A percentile compares a stretch with the other conserved stretches of the same genome.
phyloP scores from a whole-genome alignment of 495 filamentous ascomycete genomes.

The Penicillium steckii region DNA sequence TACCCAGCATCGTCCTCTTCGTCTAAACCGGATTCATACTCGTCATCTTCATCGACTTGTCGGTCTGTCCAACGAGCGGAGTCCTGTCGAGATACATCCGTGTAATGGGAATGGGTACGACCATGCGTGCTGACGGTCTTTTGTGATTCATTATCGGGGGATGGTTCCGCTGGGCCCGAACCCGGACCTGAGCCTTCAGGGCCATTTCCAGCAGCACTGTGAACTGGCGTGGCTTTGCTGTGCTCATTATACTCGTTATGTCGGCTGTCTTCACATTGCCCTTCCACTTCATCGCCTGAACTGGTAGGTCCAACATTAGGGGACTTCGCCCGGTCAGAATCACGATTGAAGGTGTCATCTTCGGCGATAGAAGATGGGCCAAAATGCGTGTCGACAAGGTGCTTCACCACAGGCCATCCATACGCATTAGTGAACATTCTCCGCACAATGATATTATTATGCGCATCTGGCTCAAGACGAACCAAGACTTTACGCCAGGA shows the following conservation, averaged over 20 bases:
- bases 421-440: constrained; percentile 96
- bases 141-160: constrained; percentile 11
- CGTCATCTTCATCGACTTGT: constrained; percentile 34
- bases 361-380: constrained; percentile 60
- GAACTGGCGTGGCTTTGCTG: not conserved
- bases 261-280: constrained; percentile 13
- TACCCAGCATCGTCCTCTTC: constrained; percentile 22
- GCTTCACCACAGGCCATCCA: constrained; percentile 94
- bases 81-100: constrained; percentile 27
- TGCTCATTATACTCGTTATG: not conserved
- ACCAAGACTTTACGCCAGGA: constrained; percentile 97
- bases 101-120: constrained; percentile 3
- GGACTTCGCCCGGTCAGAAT: constrained; percentile 50
- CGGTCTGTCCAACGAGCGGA: constrained; percentile 42
- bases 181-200: constrained; percentile 2
- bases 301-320: constrained; percentile 29
- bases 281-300: constrained; percentile 50
- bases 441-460: constrained; percentile 97
- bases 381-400: constrained; percentile 92
- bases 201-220: not conserved
- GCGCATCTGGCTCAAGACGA: constrained; percentile 91
- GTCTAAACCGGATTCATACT: constrained; percentile 25
- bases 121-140: constrained; percentile 12
- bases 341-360: constrained; percentile 55
- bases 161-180: constrained; percentile 4